phyloP scores from a whole-genome alignment of 805 yeast genomes.

The Candida loeiensis region DNA sequence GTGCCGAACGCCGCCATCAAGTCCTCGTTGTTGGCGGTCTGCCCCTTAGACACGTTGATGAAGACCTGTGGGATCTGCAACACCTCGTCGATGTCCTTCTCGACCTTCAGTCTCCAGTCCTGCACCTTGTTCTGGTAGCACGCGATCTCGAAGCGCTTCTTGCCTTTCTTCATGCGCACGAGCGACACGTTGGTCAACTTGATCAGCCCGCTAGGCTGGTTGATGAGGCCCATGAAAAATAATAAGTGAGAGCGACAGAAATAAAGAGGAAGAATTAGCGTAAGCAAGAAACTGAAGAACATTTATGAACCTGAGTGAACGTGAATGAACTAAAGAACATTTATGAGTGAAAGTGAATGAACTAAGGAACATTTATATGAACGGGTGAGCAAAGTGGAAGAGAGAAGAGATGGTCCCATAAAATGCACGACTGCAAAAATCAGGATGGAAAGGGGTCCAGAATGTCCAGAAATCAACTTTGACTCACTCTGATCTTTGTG shows the following conservation, averaged over 20 bases:
- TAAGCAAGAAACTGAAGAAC: too few species aligned
- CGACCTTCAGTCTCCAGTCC: constrained; percentile 85
- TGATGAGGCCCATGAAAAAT: constrained; percentile 54
- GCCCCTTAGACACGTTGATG: constrained; percentile 89
- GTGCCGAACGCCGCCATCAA: constrained; percentile 69
- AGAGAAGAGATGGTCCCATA: too few species aligned
- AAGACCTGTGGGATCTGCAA: constrained; percentile 95
- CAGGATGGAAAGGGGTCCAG: too few species aligned
- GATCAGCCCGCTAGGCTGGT: constrained; percentile 87
- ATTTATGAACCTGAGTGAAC: not conserved
- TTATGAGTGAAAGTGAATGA: too few species aligned
- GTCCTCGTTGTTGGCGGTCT: constrained; percentile 85
- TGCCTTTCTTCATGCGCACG: constrained; percentile 86
- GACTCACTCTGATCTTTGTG: too few species aligned
- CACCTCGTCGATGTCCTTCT: constrained; percentile 93
- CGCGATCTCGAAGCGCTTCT: constrained; percentile 89
- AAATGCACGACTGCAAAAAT: too few species aligned
- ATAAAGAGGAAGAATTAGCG: not conserved
- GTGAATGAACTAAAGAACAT: too few species aligned
- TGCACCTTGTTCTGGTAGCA: constrained; percentile 97
- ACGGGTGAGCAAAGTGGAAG: too few species aligned
- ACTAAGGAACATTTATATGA: too few species aligned
- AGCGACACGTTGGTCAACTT: constrained; percentile 90
- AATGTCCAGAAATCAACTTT: too few species aligned
- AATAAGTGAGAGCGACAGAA: not conserved